Evolutionary conservation across 257 asterid species (phyloP), one percentile per base, ranked within the genome.

Genomic region (Ocimum tenuiflorum): DNA sequence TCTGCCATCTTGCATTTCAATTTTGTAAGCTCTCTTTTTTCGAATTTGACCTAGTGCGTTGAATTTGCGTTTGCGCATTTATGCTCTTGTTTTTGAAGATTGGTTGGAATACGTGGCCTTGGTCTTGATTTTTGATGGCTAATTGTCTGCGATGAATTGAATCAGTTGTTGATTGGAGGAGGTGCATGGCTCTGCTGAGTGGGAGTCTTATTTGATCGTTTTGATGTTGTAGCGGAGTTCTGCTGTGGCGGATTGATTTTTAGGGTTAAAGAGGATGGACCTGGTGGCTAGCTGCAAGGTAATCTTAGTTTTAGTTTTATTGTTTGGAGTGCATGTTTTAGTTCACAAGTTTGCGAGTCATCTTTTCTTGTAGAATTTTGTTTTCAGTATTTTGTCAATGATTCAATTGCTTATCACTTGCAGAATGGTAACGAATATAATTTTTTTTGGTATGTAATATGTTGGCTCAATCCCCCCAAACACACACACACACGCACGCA

Each of bases 241-340:
- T 58, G 63, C 50, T 53, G 70, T 23, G 63, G 75, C 61, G 57
- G 75, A 69, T 64, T 50, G 63, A 66, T 55, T 63, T 42, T 22
- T 35, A 19, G 13, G 35, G 63, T 69, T 58, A 7, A 15, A 60
- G 60, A 74, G 62, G 33, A 78, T 78, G 82, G 82, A 74, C 53
- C 64, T 49, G 63, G 79, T 67, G 68, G 62, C 69, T 19, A 52
- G 73, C 47, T 78, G 80, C 75, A 74, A 71, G 83, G 83, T 78
- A 59, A 62, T 53, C 43, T 23, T 43, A 10, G 2, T 22, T 47
- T 29, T n/a, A 36, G n/a, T n/a, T n/a, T n/a, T n/a, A n/a, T n/a
- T n/a, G n/a, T 29, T 27, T 53, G 51, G 49, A 14, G 13, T 38
- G 12, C 7, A 3, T 1, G 0, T 50, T 12, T n/a, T n/a, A n/a